Evolutionary conservation across 2,329 filamentous ascomycete species (phyloP).

Genomic region (Exophiala alcalophila): DNA sequence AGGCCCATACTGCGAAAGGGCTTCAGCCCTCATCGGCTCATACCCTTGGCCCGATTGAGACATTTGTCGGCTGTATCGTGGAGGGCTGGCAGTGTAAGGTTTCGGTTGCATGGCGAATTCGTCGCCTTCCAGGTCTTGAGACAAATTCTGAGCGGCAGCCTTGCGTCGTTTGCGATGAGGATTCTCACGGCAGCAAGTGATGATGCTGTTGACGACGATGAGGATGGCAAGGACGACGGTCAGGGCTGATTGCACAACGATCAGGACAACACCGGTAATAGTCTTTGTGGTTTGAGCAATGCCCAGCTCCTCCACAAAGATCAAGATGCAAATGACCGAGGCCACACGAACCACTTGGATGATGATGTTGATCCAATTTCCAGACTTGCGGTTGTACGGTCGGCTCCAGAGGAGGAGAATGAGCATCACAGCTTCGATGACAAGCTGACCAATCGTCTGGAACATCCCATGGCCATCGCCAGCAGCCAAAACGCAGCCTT

Average conservation of each 20-base stretch:
- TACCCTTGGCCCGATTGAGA: conserved; percentile 21
- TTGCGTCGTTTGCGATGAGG: conserved; percentile 85
- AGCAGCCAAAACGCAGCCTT: conserved; percentile 79
- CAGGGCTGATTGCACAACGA: conserved; percentile 82
- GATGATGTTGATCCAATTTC: conserved; percentile 88
- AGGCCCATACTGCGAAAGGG: conserved; percentile 13
- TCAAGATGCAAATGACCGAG: conserved; percentile 81
- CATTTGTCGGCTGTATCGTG: conserved; percentile 16
- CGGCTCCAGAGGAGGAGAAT: conserved; percentile 76
- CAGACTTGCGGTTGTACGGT: conserved; percentile 81
- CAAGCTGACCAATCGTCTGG: conserved; percentile 75
- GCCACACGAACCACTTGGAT: conserved; percentile 87
- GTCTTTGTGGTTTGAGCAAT: conserved; percentile 91
- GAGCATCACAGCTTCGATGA: conserved; percentile 78
- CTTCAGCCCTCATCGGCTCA: conserved; percentile 26
- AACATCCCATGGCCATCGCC: conserved; percentile 80
- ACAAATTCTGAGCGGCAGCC: conserved; percentile 86
- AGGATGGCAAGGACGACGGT: conserved; percentile 81
- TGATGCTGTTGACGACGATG: conserved; percentile 84
- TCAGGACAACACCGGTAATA: conserved; percentile 85
- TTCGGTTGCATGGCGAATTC: conserved; percentile 63
- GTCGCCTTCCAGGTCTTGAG: conserved; percentile 68
- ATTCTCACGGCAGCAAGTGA: conserved; percentile 79
- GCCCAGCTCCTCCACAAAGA: conserved; percentile 91
- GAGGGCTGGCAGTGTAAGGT: conserved; percentile 13